Evolutionary conservation across 2,329 filamentous ascomycete genomes (phyloP).

Genomic region (Magnaporthiopsis incrustans): DNA sequence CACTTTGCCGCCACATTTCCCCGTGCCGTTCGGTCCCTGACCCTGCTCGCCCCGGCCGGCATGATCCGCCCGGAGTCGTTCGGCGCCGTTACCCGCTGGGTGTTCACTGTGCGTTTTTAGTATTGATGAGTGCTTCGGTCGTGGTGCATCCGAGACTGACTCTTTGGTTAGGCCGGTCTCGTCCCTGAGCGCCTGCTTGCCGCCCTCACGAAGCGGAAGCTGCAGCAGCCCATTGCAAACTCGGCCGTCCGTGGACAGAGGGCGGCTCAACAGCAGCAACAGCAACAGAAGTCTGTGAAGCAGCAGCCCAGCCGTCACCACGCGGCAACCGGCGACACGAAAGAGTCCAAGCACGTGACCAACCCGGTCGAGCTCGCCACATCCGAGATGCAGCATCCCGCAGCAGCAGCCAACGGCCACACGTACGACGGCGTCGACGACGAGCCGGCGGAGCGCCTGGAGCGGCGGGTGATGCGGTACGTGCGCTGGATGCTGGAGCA

Average conservation of each 20-base stretch:
- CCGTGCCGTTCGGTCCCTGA: conserved; percentile 56
- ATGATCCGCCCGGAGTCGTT: conserved; percentile 54
- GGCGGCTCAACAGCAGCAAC: conserved; percentile 4
- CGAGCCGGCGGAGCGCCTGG: conserved; percentile 26
- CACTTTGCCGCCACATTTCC: conserved; percentile 70
- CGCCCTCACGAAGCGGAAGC: conserved; percentile 36
- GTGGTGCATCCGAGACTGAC: neutral
- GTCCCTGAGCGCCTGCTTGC: conserved; percentile 45
- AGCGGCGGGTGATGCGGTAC: conserved; percentile 38
- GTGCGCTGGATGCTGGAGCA: conserved; percentile 51
- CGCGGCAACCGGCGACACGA: neutral
- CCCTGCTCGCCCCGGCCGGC: conserved; percentile 73
- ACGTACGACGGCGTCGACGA: conserved; percentile 20
- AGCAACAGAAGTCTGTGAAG: neutral
- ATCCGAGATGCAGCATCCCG: conserved; percentile 30
- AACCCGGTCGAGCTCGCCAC: conserved; percentile 29
- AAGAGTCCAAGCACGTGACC: conserved; percentile 9
- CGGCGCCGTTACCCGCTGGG: conserved; percentile 36
- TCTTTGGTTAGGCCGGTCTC: conserved; percentile 29
- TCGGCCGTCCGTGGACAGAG: conserved; percentile 13
- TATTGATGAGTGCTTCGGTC: no score
- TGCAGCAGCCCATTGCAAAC: conserved; percentile 42
- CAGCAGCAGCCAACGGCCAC: conserved; percentile 15
- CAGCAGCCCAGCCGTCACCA: neutral
- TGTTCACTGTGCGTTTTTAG: conserved; percentile 32